A percentile compares a stretch with the other conserved stretches of the same genome.
Conservation (phyloP, 116 monocot species). For the Cymodocea nodosa region DNA sequence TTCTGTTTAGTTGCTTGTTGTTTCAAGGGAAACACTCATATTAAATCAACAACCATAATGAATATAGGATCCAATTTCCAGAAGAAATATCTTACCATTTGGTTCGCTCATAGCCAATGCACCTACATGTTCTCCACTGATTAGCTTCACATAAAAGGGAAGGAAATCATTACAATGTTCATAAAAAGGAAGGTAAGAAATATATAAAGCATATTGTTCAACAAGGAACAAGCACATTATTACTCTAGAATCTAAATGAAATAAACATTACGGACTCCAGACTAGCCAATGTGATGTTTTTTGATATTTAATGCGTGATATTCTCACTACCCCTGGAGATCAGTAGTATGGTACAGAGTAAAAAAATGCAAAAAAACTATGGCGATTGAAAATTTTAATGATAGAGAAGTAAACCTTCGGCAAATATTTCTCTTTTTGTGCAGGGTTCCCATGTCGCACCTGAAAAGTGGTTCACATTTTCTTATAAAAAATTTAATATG, state of each 20-base stretch:
- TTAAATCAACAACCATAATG: neutral
- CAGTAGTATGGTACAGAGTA: too few relatives aligned
- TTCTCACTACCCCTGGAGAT: too few relatives aligned
- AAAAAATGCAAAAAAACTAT: neutral
- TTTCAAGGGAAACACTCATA: too few relatives aligned
- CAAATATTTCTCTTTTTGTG: conserved; percentile 75
- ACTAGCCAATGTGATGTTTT: too few relatives aligned
- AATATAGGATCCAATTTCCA: neutral
- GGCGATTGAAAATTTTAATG: neutral
- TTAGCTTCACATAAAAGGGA: conserved; percentile 46
- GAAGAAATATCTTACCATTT: conserved; percentile 44
- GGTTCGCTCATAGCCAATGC: conserved; percentile 96
- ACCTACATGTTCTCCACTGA: conserved; percentile 94
- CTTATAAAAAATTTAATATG: neutral
- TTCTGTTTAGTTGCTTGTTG: too few relatives aligned
- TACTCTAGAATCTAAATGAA: too few relatives aligned
- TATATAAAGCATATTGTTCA: too few relatives aligned
- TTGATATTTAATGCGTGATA: too few relatives aligned
- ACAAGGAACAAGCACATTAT: too few relatives aligned
- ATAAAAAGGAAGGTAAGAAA: neutral
- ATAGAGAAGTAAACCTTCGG: conserved; percentile 41
- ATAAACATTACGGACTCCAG: too few relatives aligned
- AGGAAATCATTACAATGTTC: neutral
- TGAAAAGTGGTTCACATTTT: conserved; percentile 11
- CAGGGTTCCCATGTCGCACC: conserved; percentile 69